These are phyloP conservation scores for Termitomyces titanicus DNA, from an alignment of 768 basidiomycete species.

Conservation along the genomic window DNA sequence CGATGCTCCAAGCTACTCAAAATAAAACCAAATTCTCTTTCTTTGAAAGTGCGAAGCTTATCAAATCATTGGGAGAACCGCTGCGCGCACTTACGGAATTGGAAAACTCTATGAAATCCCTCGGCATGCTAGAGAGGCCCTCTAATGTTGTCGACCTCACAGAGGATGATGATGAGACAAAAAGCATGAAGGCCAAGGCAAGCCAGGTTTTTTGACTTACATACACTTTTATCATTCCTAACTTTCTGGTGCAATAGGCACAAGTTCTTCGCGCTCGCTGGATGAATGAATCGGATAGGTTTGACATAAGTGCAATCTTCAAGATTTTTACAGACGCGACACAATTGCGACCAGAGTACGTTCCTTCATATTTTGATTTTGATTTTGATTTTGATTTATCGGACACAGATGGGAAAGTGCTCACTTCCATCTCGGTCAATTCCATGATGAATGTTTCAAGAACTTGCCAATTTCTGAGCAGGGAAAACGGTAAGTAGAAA, in stretches of 20 bases:
- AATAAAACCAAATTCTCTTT: slow-evolving; percentile 71
- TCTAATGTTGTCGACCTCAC: slow-evolving; percentile 55
- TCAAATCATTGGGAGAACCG: slow-evolving; percentile 75
- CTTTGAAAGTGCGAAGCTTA: slow-evolving; percentile 86
- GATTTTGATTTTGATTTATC: slow-evolving; percentile 1
- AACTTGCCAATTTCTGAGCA: slow-evolving; percentile 43
- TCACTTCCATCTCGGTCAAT: slow-evolving; percentile 83
- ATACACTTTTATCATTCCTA: background rate
- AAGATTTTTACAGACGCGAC: slow-evolving; percentile 53
- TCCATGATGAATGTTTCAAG: slow-evolving; percentile 78
- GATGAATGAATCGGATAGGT: slow-evolving; percentile 89
- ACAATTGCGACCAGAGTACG: slow-evolving; percentile 47
- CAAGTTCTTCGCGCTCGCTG: slow-evolving; percentile 82
- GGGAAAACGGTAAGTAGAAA: slow-evolving; percentile 33
- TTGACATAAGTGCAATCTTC: slow-evolving; percentile 59
- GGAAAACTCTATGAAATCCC: slow-evolving; percentile 62
- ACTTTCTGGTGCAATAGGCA: slow-evolving; percentile 41
- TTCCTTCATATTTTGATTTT: slow-evolving; percentile 1
- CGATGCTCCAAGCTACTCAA: slow-evolving; percentile 85
- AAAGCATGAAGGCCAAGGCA: slow-evolving; percentile 71
- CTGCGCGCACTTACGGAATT: slow-evolving; percentile 85
- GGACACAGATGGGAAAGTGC: slow-evolving; percentile 74
- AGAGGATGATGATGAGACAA: slow-evolving; percentile 45
- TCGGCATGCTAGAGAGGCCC: slow-evolving; percentile 42
- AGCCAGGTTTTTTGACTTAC: slow-evolving; percentile 1